These are phyloP conservation scores for Didymella segeticola DNA, from an alignment of 2,329 filamentous ascomycete genomes.

Conservation along the genomic window DNA sequence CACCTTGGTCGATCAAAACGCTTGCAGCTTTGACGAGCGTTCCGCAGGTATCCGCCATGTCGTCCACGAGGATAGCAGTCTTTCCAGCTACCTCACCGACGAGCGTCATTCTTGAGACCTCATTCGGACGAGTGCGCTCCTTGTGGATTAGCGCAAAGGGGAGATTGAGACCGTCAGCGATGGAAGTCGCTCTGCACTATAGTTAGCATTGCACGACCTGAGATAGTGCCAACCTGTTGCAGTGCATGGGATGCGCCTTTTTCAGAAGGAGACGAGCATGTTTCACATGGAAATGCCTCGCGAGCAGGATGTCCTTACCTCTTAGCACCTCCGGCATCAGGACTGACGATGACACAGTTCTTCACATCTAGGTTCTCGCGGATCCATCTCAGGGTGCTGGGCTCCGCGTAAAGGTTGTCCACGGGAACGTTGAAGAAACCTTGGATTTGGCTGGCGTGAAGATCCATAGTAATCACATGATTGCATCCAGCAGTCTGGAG, in stretches of 20 bases:
- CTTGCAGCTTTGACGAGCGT: constrained; percentile 87
- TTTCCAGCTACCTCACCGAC: constrained; percentile 92
- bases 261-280: neutral
- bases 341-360: constrained; percentile 92
- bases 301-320: constrained; percentile 57
- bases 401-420: constrained; percentile 90
- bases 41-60: constrained; percentile 97
- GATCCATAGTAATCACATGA: constrained; percentile 94
- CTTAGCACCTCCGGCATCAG: constrained; percentile 94
- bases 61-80: constrained; percentile 93
- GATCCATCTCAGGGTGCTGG: constrained; percentile 90
- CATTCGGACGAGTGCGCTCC: constrained; percentile 88
- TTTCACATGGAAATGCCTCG: constrained; percentile 1
- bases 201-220: constrained; percentile 21
- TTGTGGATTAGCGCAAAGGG: constrained; percentile 97
- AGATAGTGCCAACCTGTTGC: neutral
- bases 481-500: constrained; percentile 92
- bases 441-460: constrained; percentile 92
- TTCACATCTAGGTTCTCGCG: constrained; percentile 80
- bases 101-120: constrained; percentile 93
- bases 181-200: constrained; percentile 74
- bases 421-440: constrained; percentile 91
- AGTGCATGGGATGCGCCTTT: neutral
- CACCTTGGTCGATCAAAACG: constrained; percentile 79
- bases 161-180: constrained; percentile 88